Conservation (phyloP, 1,284 basidiomycete genomes). For the Ceratobasidium sp. region DNA sequence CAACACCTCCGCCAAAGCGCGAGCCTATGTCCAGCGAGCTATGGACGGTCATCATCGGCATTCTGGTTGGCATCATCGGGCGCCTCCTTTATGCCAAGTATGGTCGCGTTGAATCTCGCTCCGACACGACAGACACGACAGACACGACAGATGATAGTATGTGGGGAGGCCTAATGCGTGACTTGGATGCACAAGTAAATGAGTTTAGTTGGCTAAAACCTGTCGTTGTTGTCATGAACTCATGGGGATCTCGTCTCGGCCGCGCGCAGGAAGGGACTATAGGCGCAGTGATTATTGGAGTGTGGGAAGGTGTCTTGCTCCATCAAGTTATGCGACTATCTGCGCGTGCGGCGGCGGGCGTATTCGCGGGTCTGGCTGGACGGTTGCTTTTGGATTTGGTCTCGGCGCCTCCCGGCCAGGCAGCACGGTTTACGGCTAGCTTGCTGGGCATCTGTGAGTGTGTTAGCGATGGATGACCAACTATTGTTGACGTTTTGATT, state of each 20-base stretch:
- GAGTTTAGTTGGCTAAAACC: conserved; percentile 23
- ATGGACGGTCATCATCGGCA: conserved; percentile 30
- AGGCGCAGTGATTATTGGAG: conserved; percentile 31
- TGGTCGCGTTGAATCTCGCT: conserved; percentile 1
- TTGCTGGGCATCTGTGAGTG: conserved; percentile 35
- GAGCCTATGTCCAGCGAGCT: conserved; percentile 27
- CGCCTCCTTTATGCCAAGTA: conserved; percentile 25
- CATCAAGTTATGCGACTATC: conserved; percentile 32
- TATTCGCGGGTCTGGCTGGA: conserved; percentile 30
- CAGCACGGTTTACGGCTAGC: conserved; percentile 29
- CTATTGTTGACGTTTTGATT: background rate
- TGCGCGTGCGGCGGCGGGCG: conserved; percentile 30
- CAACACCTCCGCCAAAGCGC: conserved; percentile 4
- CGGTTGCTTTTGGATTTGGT: conserved; percentile 23
- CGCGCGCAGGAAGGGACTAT: conserved; percentile 26
- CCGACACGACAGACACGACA: background rate
- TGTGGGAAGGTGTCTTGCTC: conserved; percentile 31
- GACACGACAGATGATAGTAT: background rate
- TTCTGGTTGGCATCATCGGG: conserved; percentile 23
- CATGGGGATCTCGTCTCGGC: conserved; percentile 1
- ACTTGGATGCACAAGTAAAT: conserved; percentile 36
- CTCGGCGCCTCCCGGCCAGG: conserved; percentile 21
- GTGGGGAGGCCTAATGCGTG: conserved; percentile 22
- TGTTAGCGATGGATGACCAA: background rate
- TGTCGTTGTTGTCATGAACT: conserved; percentile 11